A percentile compares a stretch with the other conserved stretches of the same genome.
These are phyloP conservation scores for Scheffersomyces titani DNA, from an alignment of 1,139 yeast species.

Conservation along the genomic window DNA sequence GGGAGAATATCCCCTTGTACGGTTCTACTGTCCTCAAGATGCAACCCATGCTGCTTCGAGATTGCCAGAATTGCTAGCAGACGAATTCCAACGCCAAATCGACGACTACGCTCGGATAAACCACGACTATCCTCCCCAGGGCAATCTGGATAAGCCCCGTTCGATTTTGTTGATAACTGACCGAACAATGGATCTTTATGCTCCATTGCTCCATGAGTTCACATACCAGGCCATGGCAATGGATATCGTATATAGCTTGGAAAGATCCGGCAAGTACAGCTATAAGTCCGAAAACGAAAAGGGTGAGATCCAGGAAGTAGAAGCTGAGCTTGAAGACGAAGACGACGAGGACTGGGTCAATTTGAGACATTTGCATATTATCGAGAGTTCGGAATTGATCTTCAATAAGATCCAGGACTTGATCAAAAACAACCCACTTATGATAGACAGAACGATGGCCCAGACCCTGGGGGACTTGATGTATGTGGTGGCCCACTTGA, in stretches of 20 bases:
- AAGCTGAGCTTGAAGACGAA: slow-evolving; percentile 51
- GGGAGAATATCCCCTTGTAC: slow-evolving; percentile 85
- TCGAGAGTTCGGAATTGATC: slow-evolving; percentile 70
- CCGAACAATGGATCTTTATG: slow-evolving; percentile 77
- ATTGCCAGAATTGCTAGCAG: slow-evolving; percentile 74
- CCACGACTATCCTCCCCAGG: slow-evolving; percentile 63
- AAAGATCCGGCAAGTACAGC: slow-evolving; percentile 54
- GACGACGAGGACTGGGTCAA: slow-evolving; percentile 75
- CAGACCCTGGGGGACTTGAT: slow-evolving; percentile 61
- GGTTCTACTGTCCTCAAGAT: slow-evolving; percentile 62
- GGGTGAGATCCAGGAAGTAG: slow-evolving; percentile 50
- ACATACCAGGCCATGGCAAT: slow-evolving; percentile 93
- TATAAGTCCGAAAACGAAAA: slow-evolving; percentile 64
- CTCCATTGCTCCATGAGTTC: slow-evolving; percentile 88
- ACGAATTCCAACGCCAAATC: slow-evolving; percentile 65
- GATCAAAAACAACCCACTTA: slow-evolving; percentile 69
- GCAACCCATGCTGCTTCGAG: slow-evolving; percentile 56
- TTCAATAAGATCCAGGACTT: slow-evolving; percentile 65
- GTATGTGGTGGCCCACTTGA: slow-evolving; percentile 66
- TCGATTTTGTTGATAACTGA: slow-evolving; percentile 78
- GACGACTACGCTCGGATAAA: slow-evolving; percentile 75
- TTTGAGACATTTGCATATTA: slow-evolving; percentile 74
- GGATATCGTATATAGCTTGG: slow-evolving; percentile 60
- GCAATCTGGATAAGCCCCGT: slow-evolving; percentile 59
- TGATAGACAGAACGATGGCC: slow-evolving; percentile 64